Percentiles rank a stretch among this genome's conserved stretches.
Evolutionary conservation across 2,329 filamentous ascomycete species (phyloP).

Genomic region (Xylaria sp.): DNA sequence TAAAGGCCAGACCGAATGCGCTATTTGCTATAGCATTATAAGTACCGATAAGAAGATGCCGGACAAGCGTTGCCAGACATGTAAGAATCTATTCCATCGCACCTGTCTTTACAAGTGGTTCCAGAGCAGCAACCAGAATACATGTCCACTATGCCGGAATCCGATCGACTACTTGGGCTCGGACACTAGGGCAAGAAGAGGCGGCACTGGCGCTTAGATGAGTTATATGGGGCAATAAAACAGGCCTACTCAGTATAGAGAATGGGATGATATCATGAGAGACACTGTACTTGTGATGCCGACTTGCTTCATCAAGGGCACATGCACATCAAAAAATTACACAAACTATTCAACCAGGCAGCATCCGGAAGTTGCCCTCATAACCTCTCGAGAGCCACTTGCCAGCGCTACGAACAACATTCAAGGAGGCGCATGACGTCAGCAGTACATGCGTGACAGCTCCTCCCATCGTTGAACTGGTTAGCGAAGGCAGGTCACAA

Average conservation of each 20-base stretch:
- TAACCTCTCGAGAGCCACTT: neutral
- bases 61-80: constrained; percentile 89
- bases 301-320: neutral
- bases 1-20: constrained; percentile 92
- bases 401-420: neutral
- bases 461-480: neutral
- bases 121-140: constrained; percentile 87
- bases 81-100: constrained; percentile 91
- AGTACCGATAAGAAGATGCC: constrained; percentile 87
- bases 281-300: too few relatives aligned
- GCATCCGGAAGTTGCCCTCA: neutral
- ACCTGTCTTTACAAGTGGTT: constrained; percentile 97
- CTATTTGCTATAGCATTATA: constrained; percentile 96
- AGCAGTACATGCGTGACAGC: neutral
- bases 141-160: constrained; percentile 91
- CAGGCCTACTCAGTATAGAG: neutral
- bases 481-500: neutral
- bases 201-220: constrained; percentile 13
- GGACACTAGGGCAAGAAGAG: constrained; percentile 36
- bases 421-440: neutral
- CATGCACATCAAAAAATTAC: neutral
- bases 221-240: neutral
- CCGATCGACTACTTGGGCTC: constrained; percentile 69
- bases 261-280: too few relatives aligned
- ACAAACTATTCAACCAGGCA: neutral